phyloP scores from a whole-genome alignment of 345 rosid species.

The Salix purpurea region DNA sequence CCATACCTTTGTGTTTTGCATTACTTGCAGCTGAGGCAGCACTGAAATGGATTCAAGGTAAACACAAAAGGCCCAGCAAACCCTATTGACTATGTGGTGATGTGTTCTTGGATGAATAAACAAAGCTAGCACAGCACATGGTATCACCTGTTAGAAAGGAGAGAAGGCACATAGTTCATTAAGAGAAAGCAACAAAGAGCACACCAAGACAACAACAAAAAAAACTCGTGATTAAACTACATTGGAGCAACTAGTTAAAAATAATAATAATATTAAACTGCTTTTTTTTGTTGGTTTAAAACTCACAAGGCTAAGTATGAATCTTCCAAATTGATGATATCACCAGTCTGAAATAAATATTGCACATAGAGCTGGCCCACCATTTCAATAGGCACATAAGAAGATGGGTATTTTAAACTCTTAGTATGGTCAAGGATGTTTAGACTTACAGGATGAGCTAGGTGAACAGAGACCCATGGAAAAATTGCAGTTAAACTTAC shows the following conservation, averaged over 20 bases:
- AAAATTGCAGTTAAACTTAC: neutral
- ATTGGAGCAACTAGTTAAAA: neutral
- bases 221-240: neutral
- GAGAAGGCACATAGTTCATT: neutral
- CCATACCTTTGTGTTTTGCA: conserved; percentile 31
- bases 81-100: conserved; percentile 21
- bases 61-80: conserved; percentile 31
- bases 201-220: neutral
- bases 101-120: conserved; percentile 21
- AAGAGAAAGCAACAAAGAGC: neutral
- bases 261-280: neutral
- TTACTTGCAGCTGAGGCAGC: conserved; percentile 30
- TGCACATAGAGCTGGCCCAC: neutral
- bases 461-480: neutral
- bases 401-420: neutral
- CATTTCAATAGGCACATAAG: neutral
- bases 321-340: neutral
- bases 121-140: conserved; percentile 26
- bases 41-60: conserved; percentile 31
- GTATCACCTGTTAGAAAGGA: conserved; percentile 16
- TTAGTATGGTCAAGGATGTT: neutral
- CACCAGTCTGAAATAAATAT: neutral
- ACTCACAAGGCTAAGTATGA: neutral
- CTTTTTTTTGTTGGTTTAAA: neutral
- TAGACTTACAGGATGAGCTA: neutral